These are phyloP conservation scores for Clonostachys byssicola DNA, from an alignment of 2,329 filamentous ascomycete genomes.

Conservation along the genomic window DNA sequence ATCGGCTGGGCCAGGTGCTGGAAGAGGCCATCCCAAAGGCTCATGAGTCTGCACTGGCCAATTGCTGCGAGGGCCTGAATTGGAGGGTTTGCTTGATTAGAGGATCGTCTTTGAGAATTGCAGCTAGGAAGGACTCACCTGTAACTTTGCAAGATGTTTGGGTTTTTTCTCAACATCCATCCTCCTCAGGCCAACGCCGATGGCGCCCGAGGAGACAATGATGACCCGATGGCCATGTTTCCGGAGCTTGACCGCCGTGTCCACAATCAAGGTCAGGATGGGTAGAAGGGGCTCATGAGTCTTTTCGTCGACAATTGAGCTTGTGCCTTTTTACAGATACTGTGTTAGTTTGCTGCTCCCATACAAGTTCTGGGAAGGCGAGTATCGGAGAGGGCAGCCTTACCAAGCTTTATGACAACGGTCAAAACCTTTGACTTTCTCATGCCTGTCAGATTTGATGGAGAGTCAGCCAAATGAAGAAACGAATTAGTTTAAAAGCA, in stretches of 20 bases:
- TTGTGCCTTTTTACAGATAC: constrained; percentile 64
- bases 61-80: constrained; percentile 82
- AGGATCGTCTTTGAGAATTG: not conserved
- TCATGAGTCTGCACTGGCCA: constrained; percentile 91
- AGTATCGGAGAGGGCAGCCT: constrained; percentile 13
- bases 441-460: constrained; percentile 47
- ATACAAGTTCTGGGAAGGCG: not conserved
- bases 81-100: not conserved
- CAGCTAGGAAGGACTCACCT: constrained; percentile 42
- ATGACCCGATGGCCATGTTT: constrained; percentile 93
- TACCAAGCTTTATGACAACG: constrained; percentile 77
- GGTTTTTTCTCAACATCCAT: constrained; percentile 87
- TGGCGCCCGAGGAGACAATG: constrained; percentile 94
- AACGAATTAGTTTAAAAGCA: not conserved
- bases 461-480: constrained; percentile 1
- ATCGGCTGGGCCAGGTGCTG: constrained; percentile 83
- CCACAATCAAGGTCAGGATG: constrained; percentile 86
- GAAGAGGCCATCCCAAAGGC: constrained; percentile 92
- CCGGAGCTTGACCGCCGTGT: constrained; percentile 82
- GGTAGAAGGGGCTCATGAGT: constrained; percentile 91
- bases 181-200: constrained; percentile 85
- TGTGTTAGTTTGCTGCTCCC: not conserved
- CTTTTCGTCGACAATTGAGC: constrained; percentile 96
- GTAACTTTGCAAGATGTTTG: constrained; percentile 84
- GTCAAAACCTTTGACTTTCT: constrained; percentile 48